Evolutionary conservation across 768 basidiomycete species (phyloP), one percentile per base, ranked within the genome.

Genomic region (Boletus coccyginus): DNA sequence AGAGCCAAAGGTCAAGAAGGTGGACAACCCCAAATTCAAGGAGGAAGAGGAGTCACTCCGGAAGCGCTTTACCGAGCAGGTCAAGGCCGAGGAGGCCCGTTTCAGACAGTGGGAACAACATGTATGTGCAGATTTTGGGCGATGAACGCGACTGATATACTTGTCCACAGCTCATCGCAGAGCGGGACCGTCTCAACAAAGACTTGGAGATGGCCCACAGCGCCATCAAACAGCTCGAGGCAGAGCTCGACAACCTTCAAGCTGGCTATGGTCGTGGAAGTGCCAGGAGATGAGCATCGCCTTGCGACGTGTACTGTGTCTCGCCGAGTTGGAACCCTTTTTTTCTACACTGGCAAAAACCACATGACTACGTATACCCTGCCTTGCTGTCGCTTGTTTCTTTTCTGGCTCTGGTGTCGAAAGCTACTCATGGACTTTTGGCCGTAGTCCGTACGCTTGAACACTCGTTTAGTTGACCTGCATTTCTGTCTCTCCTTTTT

Each of bases 101-200:
- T 99, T 99, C 83, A 86, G 97, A 72, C 94, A 98, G 65, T 99
- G 97, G 97, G 97, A 98, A 73, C 93, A 96, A 76, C 94, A 97
- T 75, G 93, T 95, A 71, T 66, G 90, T 81, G 11, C 2, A 1
- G 0, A 27, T 11, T 17, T 16, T 11, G 17, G 0, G 1, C 42
- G 12, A 10, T 38, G 33, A 50, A 32, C 57, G 40, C 57, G 60
- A 52, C 65, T 68, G 24, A 70, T 43, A 39, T 51, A 33, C 33
- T n/a, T 35, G 3, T 16, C 7, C 58, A 13, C 66, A 97, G 93
- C 91, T 99, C 69, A 98, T 99, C 63, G 93, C 94, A 43, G 97
- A 99, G 75, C 86, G 97, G 64, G 97, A 98, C 74, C 86, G 97
- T 50, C 86, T 99, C 78, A 99, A 98, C 86, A 98, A 98, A 76